Base-by-base conservation (phyloP, 768 basidiomycete species). In the Auriscalpium vulgare region DNA sequence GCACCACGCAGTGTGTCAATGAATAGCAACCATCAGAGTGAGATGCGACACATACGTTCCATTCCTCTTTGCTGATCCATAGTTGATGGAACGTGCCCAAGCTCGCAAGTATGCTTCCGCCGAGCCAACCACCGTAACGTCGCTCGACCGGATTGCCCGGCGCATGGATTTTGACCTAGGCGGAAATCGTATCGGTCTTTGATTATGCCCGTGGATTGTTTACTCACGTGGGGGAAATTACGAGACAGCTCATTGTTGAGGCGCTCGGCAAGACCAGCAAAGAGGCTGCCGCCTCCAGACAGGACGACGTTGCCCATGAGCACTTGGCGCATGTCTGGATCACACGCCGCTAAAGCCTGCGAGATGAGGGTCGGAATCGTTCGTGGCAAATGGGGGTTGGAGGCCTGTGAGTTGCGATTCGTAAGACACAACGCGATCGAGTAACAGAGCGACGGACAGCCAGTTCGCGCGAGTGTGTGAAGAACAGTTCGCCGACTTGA, bases 1-100 rank as follows among this genome's bases (percentile, higher is more conserved):
- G 43, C 29, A 56, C 17, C 40, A 49, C 1, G 48, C 14, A 38
- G 29, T 14, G 49, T 53, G 10, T 21, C 16, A 13, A 51, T 13
- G 37, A 19, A 19, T 29, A n/a, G 14, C n/a, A 35, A 21, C 45
- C 6, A 23, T 5, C 44, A 50, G 35, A 2, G 34, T 35, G 9
- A 50, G 29, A 19, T 23, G 38, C 57, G 50, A 13, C 57, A 55
- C 83, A 45, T 57, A 90, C 91, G 81, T 90, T 83, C 87, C 91
- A 95, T 65, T 95, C 93, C 69, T 94, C 92, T 65, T 77, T 83
- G 70, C 91, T 92, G 66, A 95, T 93, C 93, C 93, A 95, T 50
- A 95, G 75, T 63, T 95, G 95, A 68, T 99, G 97, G 79, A 98
- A 99, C 14, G 95, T 97, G 21, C 97, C 97, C 65, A 98, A 72